phyloP scores from a whole-genome alignment of 371 early-diverging fungal genomes.

The Mucor plumbeus region DNA sequence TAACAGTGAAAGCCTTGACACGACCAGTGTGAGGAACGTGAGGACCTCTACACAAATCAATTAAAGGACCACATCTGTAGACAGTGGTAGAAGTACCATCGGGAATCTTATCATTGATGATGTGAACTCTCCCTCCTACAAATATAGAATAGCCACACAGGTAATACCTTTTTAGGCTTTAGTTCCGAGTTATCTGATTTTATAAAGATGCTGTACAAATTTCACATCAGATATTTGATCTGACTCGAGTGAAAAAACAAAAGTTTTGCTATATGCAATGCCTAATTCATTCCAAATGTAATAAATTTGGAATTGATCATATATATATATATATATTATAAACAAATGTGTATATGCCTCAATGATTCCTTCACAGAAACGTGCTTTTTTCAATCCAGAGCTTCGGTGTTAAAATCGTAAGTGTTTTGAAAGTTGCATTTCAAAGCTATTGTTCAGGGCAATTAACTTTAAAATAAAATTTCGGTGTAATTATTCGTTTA shows the following conservation, averaged over 20 bases:
- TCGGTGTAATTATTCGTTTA: neutral
- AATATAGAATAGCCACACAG: neutral
- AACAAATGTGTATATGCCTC: neutral
- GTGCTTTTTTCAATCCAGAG: neutral
- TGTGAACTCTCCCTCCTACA: conserved; percentile 51
- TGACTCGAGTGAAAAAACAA: neutral
- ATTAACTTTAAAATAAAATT: neutral
- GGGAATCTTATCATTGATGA: conserved; percentile 93
- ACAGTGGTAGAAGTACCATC: conserved; percentile 97
- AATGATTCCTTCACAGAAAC: neutral
- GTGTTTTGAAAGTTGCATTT: neutral
- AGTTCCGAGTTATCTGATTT: neutral
- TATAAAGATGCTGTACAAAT: neutral
- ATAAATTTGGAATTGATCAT: too few relatives aligned
- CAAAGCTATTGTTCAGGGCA: neutral
- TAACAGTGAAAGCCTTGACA: conserved; percentile 94
- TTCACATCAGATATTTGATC: neutral
- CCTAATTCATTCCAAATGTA: neutral
- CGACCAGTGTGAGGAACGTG: conserved; percentile 96
- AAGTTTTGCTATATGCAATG: neutral
- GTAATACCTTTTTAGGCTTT: conserved; percentile 12
- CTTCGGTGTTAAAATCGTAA: conserved; percentile 4
- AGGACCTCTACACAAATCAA: conserved; percentile 99
- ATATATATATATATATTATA: too few relatives aligned
- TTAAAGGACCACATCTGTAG: conserved; percentile 97